These are phyloP conservation scores for Hyphopichia fennica DNA, from an alignment of 1,139 yeast species.

Conservation along the genomic window DNA sequence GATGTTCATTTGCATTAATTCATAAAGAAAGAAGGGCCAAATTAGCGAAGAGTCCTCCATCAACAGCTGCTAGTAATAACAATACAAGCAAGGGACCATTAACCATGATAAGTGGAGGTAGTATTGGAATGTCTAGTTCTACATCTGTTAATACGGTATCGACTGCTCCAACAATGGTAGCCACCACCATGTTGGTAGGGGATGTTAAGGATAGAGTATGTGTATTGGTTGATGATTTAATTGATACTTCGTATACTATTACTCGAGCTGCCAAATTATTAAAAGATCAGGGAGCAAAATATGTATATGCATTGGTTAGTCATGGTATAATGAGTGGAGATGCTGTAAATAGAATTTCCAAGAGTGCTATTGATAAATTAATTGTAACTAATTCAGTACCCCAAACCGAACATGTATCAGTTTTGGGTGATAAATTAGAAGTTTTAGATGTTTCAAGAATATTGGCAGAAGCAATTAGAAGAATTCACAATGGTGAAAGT, in stretches of 20 bases:
- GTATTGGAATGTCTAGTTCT: constrained; percentile 2
- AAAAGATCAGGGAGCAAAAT: constrained; percentile 88
- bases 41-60: constrained; percentile 32
- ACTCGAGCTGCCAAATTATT: constrained; percentile 88
- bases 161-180: constrained; percentile 31
- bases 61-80: constrained; percentile 13
- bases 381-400: constrained; percentile 95
- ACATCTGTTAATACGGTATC: constrained; percentile 7
- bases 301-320: constrained; percentile 84
- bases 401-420: constrained; percentile 57
- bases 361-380: constrained; percentile 75
- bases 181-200: constrained; percentile 90
- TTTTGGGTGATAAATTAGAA: constrained; percentile 66
- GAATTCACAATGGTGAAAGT: constrained; percentile 96
- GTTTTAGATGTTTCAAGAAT: constrained; percentile 85
- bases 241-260: constrained; percentile 91
- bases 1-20: constrained; percentile 88
- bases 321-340: constrained; percentile 95
- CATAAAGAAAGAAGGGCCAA: constrained; percentile 87
- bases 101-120: constrained; percentile 3
- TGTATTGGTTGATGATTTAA: constrained; percentile 86
- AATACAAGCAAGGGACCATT: neutral
- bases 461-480: constrained; percentile 90
- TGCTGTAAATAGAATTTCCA: constrained; percentile 70
- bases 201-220: constrained; percentile 85